A percentile compares a stretch with the other conserved stretches of the same genome.
phyloP scores from a whole-genome alignment of 129 eudicot genomes.

The Heracleum sosnowskyi region DNA sequence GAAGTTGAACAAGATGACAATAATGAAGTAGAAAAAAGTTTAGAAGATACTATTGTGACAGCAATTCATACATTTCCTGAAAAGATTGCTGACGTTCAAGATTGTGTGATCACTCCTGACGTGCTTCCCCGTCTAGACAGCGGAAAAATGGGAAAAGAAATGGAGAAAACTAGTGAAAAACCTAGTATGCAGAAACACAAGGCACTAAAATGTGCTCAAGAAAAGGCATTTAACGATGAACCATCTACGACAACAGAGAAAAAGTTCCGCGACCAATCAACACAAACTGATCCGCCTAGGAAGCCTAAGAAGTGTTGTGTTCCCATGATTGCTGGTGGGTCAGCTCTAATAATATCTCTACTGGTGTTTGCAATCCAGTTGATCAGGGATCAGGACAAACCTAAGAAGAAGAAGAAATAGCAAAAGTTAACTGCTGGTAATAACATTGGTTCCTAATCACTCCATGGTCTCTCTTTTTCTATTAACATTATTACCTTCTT shows the following conservation, averaged over 20 bases:
- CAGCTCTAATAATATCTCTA: constrained; percentile 47
- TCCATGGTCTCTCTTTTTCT: background rate
- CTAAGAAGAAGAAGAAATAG: constrained; percentile 24
- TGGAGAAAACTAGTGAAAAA: background rate
- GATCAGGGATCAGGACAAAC: constrained; percentile 32
- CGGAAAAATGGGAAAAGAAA: background rate
- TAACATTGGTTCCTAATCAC: background rate
- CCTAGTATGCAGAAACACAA: background rate
- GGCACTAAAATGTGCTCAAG: constrained; percentile 1
- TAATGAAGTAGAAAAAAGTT: background rate
- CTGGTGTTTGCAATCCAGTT: constrained; percentile 45
- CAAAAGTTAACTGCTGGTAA: background rate
- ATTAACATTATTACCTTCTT: background rate
- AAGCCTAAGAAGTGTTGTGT: constrained; percentile 26
- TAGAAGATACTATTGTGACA: background rate
- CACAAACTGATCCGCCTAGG: constrained; percentile 11
- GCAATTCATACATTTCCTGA: background rate
- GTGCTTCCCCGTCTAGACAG: background rate
- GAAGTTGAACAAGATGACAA: constrained; percentile 6
- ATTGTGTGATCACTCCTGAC: background rate
- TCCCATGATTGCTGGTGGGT: constrained; percentile 69
- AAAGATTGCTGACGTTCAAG: background rate
- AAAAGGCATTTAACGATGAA: background rate
- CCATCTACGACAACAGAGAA: constrained; percentile 13
- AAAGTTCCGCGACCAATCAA: constrained; percentile 18